Conservation (phyloP, 192 early-diverging fungal species). For the Mortierella claussenii region DNA sequence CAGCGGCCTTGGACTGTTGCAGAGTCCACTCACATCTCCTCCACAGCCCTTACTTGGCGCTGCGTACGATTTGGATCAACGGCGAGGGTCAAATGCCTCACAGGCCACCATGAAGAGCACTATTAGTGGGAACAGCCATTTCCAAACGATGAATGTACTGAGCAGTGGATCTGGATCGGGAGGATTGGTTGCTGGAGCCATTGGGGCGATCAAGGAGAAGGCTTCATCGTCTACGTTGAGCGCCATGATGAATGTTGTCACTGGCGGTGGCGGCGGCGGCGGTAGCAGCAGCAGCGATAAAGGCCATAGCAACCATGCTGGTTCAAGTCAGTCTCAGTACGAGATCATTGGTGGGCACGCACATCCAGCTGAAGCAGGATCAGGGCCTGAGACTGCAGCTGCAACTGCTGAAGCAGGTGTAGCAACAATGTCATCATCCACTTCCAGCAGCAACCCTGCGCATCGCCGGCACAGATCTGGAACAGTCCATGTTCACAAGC, state of each 20-base stretch:
- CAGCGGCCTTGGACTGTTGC: not conserved
- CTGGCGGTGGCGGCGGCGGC: not conserved
- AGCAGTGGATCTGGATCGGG: not conserved
- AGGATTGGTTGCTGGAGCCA: constrained; percentile 13
- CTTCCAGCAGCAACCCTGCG: not conserved
- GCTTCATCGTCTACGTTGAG: constrained; percentile 12
- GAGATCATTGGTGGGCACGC: no score
- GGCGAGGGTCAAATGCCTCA: constrained; percentile 23
- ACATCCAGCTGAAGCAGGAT: constrained; percentile 6
- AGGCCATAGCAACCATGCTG: no score
- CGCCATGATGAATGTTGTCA: not conserved
- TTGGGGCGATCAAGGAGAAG: constrained; percentile 32
- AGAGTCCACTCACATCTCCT: no score
- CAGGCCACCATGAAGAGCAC: constrained; percentile 14
- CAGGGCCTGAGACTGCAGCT: constrained; percentile 5
- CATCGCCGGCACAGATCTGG: constrained; percentile 6
- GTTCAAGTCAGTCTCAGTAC: no score
- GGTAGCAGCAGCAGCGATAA: no score
- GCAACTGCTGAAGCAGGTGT: no score
- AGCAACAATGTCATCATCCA: not conserved
- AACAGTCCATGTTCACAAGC: constrained; percentile 13
- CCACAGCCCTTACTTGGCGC: constrained; percentile 2
- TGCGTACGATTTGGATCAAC: not conserved
- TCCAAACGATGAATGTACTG: not conserved
- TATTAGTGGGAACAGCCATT: constrained; percentile 5